Percentiles rank a stretch among this genome's conserved stretches.
Conservation (phyloP, 2,329 filamentous ascomycete genomes). For the Aurifilum marmelostoma region DNA sequence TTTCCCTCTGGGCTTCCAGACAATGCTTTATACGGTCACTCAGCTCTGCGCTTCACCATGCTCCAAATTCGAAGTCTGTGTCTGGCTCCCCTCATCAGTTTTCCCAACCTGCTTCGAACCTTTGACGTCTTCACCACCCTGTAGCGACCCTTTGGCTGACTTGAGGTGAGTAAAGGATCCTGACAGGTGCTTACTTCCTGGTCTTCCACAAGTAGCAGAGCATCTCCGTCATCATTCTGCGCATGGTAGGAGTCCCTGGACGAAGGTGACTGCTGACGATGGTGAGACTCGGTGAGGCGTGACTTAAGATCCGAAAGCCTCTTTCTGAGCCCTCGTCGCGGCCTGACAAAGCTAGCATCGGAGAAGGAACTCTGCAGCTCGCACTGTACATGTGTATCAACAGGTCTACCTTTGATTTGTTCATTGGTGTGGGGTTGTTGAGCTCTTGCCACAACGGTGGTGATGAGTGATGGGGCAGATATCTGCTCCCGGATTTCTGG, state of each 20-base stretch:
- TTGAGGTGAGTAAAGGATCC: neutral
- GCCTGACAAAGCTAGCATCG: conserved; percentile 24
- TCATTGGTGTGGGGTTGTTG: conserved; percentile 9
- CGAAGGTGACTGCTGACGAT: conserved; percentile 14
- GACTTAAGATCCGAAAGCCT: conserved; percentile 34
- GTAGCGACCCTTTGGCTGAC: neutral
- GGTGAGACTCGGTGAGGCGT: conserved; percentile 31
- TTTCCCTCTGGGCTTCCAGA: neutral
- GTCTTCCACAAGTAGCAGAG: neutral
- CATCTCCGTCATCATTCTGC: neutral
- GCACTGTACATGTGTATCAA: conserved; percentile 24
- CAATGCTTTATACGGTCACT: conserved; percentile 3
- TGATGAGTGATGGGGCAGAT: conserved; percentile 3
- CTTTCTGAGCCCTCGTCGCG: conserved; percentile 32
- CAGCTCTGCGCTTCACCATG: conserved; percentile 16
- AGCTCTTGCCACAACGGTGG: conserved; percentile 12
- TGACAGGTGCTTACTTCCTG: conserved; percentile 1
- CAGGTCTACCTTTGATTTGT: conserved; percentile 20
- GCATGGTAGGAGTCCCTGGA: neutral
- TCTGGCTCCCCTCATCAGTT: conserved; percentile 24
- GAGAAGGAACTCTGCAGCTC: conserved; percentile 32
- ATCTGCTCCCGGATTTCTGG: neutral
- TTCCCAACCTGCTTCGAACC: conserved; percentile 24
- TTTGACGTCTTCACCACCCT: neutral
- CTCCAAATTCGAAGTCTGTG: conserved; percentile 26